Conservation (phyloP, 2,329 filamentous ascomycete species). For the Penicillium corylophilum region DNA sequence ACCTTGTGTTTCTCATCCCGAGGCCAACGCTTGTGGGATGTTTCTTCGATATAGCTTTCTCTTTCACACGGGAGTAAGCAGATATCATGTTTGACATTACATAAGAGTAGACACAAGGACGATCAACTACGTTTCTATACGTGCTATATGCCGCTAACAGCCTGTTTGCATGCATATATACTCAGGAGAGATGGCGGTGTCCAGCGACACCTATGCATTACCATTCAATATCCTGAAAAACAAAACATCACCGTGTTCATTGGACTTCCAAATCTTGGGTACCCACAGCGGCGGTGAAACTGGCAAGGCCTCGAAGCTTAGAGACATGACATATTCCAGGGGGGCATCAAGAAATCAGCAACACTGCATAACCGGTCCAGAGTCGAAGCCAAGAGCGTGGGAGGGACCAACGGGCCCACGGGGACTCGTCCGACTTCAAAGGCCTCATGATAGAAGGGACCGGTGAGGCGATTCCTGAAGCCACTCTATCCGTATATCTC, state of each 20-base stretch:
- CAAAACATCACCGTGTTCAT: conserved; percentile 11
- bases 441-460: conserved; percentile 11
- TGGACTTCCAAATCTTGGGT: conserved; percentile 26
- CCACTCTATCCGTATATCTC: neutral
- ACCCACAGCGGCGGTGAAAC: conserved; percentile 33
- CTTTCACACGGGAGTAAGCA: neutral
- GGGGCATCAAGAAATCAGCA: conserved; percentile 11
- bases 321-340: conserved; percentile 17
- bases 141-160: conserved; percentile 17
- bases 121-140: neutral
- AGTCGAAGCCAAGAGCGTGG: conserved; percentile 13
- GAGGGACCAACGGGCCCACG: conserved; percentile 19
- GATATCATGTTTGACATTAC: neutral
- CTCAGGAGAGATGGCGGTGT: conserved; percentile 11
- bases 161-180: conserved; percentile 30
- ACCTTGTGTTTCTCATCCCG: conserved; percentile 6
- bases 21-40: neutral
- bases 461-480: conserved; percentile 10
- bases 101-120: neutral
- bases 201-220: neutral
- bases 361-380: conserved; percentile 21
- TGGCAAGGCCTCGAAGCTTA: conserved; percentile 31
- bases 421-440: conserved; percentile 19
- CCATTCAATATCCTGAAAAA: neutral
- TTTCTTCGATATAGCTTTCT: neutral